Conservation (phyloP, 495 filamentous ascomycete genomes). For the Xylaria cubensis region DNA sequence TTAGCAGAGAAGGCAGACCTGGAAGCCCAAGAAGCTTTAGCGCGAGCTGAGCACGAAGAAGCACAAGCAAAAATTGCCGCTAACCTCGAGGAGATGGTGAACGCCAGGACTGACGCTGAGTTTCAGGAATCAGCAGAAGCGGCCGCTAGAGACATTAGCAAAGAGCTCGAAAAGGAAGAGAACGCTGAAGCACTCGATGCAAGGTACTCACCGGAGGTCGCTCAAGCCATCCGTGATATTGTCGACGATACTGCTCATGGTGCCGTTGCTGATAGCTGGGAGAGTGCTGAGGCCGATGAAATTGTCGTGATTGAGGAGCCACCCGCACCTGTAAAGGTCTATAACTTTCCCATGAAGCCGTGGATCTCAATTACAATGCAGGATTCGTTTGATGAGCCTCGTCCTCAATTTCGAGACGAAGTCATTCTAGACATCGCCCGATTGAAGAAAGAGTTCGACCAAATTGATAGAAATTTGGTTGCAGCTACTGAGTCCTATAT, state of each 20-base stretch:
- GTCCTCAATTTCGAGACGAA: conserved; percentile 68
- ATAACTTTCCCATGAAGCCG: conserved; percentile 94
- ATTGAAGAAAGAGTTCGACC: conserved; percentile 96
- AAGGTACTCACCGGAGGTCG: conserved; percentile 55
- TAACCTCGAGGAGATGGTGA: conserved; percentile 50
- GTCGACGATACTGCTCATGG: conserved; percentile 64
- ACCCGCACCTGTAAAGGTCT: conserved; percentile 72
- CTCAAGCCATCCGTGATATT: conserved; percentile 63
- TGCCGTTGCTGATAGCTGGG: conserved; percentile 74
- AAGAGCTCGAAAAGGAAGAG: conserved; percentile 64
- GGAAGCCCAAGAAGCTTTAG: conserved; percentile 70
- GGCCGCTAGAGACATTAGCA: conserved; percentile 59
- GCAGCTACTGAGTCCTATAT: conserved; percentile 92
- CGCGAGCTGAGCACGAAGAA: conserved; percentile 60
- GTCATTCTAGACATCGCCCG: conserved; percentile 86
- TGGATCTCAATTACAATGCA: conserved; percentile 80
- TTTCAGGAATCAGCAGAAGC: conserved; percentile 51
- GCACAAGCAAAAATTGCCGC: conserved; percentile 55
- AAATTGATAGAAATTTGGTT: conserved; percentile 90
- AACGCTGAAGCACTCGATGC: conserved; percentile 59
- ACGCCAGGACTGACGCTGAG: conserved; percentile 52
- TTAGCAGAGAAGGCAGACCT: conserved; percentile 71
- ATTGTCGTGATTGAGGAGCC: conserved; percentile 73
- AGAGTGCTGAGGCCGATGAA: conserved; percentile 75
- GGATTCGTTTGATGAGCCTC: conserved; percentile 50